These are phyloP conservation scores for Hirsutella rhossiliensis DNA, from an alignment of 2,329 filamentous ascomycete genomes.

Conservation along the genomic window DNA sequence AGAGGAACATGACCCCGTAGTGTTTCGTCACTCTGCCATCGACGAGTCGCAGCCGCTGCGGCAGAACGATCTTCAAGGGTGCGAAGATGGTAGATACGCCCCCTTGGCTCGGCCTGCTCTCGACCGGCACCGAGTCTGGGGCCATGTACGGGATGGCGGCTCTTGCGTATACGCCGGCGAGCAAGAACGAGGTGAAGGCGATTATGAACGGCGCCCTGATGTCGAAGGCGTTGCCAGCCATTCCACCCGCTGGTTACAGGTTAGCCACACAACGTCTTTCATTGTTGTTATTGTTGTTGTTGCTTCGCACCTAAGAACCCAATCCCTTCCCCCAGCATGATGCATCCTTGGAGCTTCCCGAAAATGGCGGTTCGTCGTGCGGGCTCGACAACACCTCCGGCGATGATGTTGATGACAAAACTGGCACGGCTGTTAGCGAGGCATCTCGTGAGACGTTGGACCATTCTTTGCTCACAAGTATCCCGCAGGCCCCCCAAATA, in stretches of 20 bases:
- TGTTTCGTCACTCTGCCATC: conserved; percentile 41
- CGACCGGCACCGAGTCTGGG: neutral
- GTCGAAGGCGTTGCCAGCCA: conserved; percentile 50
- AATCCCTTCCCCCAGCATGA: conserved; percentile 54
- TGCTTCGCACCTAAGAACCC: conserved; percentile 43
- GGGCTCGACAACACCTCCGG: conserved; percentile 51
- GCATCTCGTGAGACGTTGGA: neutral
- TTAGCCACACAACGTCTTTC: conserved; percentile 1
- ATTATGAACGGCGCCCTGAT: conserved; percentile 54
- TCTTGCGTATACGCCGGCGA: conserved; percentile 28
- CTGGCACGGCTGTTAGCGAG: conserved; percentile 9
- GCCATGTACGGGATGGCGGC: neutral
- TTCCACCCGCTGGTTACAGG: conserved; percentile 38
- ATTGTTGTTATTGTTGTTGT: too few species aligned
- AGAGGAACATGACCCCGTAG: conserved; percentile 52
- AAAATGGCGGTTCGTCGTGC: conserved; percentile 50
- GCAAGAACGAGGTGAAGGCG: conserved; percentile 44
- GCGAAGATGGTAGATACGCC: neutral
- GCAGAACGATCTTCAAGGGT: conserved; percentile 27
- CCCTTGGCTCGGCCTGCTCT: neutral
- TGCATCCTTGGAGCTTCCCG: conserved; percentile 51
- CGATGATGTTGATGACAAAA: conserved; percentile 55
- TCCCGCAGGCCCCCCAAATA: conserved; percentile 56
- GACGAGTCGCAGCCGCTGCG: conserved; percentile 38
- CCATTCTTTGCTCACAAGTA: conserved; percentile 45